Percentiles rank a stretch among this genome's conserved stretches.
phyloP scores from a whole-genome alignment of 306 rosid species.

The Cucurbita argyrosperma region DNA sequence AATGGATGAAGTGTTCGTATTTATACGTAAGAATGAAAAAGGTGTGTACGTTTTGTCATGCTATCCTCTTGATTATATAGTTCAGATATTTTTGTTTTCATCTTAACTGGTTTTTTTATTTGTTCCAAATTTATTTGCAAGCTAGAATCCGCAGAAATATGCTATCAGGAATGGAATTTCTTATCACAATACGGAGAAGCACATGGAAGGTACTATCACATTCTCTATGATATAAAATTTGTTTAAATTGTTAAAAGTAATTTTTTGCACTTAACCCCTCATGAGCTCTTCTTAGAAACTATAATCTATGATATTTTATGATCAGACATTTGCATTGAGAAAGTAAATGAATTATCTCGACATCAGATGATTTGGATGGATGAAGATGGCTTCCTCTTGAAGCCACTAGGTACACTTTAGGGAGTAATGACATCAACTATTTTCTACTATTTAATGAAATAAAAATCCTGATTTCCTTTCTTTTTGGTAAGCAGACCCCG shows the following conservation, averaged over 20 bases:
- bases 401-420: conserved; percentile 55
- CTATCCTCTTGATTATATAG: conserved; percentile 1
- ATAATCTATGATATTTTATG: conserved; percentile 5
- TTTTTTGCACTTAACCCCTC: background rate
- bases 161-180: conserved; percentile 49
- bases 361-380: conserved; percentile 82
- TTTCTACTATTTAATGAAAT: conserved; percentile 1
- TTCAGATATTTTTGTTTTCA: conserved; percentile 3
- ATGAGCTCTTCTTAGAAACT: background rate
- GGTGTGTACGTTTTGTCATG: conserved; percentile 26
- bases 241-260: background rate
- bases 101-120: background rate
- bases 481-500: conserved; percentile 52
- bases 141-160: conserved; percentile 66
- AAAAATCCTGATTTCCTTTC: conserved; percentile 12
- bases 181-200: conserved; percentile 43
- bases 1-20: conserved; percentile 87
- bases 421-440: background rate
- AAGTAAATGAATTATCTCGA: conserved; percentile 67
- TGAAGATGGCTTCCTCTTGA: conserved; percentile 89
- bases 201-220: conserved; percentile 54
- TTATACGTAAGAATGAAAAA: conserved; percentile 80
- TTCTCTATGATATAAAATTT: background rate
- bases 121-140: conserved; percentile 2
- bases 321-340: conserved; percentile 66